phyloP scores from a whole-genome alignment of 2,329 filamentous ascomycete species.

The Cercospora zeae-maydis region DNA sequence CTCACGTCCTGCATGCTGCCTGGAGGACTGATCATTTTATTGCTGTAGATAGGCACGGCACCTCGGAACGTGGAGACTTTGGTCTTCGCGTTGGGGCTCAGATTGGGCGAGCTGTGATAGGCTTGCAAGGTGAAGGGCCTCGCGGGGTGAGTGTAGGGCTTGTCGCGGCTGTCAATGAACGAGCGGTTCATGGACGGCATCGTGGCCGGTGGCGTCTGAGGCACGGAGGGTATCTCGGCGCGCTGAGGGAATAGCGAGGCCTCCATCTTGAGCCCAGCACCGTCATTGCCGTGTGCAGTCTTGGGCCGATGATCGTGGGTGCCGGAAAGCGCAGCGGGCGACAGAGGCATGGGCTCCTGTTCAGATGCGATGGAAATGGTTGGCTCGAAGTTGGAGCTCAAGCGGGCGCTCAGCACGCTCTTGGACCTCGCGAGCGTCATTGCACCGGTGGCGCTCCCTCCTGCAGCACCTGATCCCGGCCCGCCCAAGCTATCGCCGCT shows the following conservation, averaged over 20 bases:
- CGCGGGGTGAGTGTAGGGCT: slow-evolving; percentile 28
- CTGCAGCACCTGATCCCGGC: background rate
- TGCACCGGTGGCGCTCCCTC: slow-evolving; percentile 18
- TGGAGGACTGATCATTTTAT: slow-evolving; percentile 13
- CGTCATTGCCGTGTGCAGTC: slow-evolving; percentile 17
- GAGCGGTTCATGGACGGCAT: slow-evolving; percentile 29
- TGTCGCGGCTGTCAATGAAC: slow-evolving; percentile 35
- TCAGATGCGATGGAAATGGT: background rate
- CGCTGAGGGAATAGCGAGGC: slow-evolving; percentile 26
- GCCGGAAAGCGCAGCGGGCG: background rate
- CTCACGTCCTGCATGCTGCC: slow-evolving; percentile 19
- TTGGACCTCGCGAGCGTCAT: slow-evolving; percentile 7
- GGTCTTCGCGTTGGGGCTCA: slow-evolving; percentile 9
- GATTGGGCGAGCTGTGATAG: slow-evolving; percentile 27
- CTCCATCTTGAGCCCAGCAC: slow-evolving; percentile 23
- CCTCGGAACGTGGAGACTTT: slow-evolving; percentile 5
- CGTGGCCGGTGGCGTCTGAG: slow-evolving; percentile 13
- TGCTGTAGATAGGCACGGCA: slow-evolving; percentile 13
- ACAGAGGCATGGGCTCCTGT: slow-evolving; percentile 14
- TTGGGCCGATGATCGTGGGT: slow-evolving; percentile 12
- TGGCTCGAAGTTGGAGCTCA: slow-evolving; percentile 22
- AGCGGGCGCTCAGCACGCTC: slow-evolving; percentile 14
- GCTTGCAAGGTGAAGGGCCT: slow-evolving; percentile 18
- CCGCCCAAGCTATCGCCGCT: slow-evolving; percentile 1
- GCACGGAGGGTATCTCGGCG: slow-evolving; percentile 11